A percentile compares a stretch with the other conserved stretches of the same genome.
Conservation (phyloP, 768 basidiomycete genomes). For the Ramaria sp. region DNA sequence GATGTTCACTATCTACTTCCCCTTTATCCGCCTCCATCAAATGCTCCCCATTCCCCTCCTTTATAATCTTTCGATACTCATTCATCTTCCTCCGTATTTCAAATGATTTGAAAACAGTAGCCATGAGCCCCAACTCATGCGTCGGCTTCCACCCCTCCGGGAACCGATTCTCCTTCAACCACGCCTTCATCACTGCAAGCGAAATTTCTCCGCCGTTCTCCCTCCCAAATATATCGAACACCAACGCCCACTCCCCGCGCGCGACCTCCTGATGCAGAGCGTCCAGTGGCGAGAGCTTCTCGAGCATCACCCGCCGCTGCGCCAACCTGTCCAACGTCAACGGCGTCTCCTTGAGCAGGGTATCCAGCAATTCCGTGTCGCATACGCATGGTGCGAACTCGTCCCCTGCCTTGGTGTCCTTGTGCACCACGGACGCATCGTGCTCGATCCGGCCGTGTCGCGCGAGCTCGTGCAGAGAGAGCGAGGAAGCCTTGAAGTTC, state of each 20-base stretch:
- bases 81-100: conserved; percentile 1
- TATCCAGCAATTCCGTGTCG: conserved; percentile 12
- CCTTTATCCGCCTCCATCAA: no score
- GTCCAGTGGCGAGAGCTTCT: conserved; percentile 21
- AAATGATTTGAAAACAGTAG: background rate
- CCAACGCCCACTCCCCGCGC: conserved; percentile 47
- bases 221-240: conserved; percentile 42
- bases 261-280: conserved; percentile 40
- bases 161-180: conserved; percentile 51
- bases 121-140: background rate
- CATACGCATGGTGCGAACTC: conserved; percentile 14
- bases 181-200: conserved; percentile 21
- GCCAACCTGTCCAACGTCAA: background rate
- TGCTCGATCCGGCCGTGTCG: conserved; percentile 21
- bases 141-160: conserved; percentile 43
- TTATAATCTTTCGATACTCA: background rate
- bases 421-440: conserved; percentile 19
- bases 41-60: no score
- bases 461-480: conserved; percentile 17
- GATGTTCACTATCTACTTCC: no score
- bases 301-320: background rate
- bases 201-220: background rate
- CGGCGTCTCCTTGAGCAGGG: conserved; percentile 10
- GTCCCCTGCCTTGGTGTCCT: conserved; percentile 13
- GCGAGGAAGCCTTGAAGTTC: background rate